phyloP scores from a whole-genome alignment of 495 filamentous ascomycete species.

The Neurospora sp. region DNA sequence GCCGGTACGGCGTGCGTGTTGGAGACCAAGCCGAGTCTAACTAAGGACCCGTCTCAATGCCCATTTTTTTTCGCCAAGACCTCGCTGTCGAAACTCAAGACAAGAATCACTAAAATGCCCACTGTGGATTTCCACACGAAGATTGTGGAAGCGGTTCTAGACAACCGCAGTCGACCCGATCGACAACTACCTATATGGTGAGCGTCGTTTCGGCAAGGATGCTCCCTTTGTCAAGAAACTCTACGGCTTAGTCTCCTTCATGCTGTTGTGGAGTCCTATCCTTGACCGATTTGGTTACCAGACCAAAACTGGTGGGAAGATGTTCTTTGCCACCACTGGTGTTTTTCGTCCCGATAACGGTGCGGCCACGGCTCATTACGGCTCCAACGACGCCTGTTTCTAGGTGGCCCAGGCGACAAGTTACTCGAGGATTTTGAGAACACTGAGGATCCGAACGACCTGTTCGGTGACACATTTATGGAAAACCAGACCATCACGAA shows the following conservation, averaged over 20 bases:
- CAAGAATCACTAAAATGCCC: neutral
- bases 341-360: too few species aligned
- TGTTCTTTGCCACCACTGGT: too few species aligned
- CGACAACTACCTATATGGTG: neutral
- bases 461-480: too few species aligned
- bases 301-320: neutral
- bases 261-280: neutral
- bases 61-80: neutral
- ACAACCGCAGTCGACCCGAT: neutral
- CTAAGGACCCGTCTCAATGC: constrained; percentile 30
- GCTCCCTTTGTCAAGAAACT: neutral
- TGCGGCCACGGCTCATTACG: too few species aligned
- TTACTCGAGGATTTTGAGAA: too few species aligned
- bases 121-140: neutral
- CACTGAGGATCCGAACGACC: too few species aligned
- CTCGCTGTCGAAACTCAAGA: neutral
- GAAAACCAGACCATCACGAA: too few species aligned
- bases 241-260: neutral
- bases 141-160: neutral
- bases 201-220: neutral
- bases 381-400: too few species aligned
- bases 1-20: too few species aligned
- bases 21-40: constrained; percentile 34
- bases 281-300: neutral
- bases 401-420: too few species aligned